Evolutionary conservation across 2,329 filamentous ascomycete genomes (phyloP).

Genomic region (Penicillium fuscoglaucum): DNA sequence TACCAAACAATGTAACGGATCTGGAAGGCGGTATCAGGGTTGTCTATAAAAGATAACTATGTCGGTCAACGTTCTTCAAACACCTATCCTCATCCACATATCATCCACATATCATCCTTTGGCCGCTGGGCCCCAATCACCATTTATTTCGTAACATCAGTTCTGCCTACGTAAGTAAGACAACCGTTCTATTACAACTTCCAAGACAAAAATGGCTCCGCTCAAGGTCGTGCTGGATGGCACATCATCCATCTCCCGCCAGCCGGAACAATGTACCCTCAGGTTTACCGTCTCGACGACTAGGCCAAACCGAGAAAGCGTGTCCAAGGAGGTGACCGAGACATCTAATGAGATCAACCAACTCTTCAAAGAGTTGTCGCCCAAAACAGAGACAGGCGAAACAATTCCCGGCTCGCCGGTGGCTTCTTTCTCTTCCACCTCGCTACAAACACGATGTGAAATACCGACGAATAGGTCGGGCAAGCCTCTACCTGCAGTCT

Average conservation of each 20-base stretch:
- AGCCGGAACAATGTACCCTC: constrained; percentile 19
- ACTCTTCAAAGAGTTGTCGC: constrained; percentile 14
- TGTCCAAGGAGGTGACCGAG: constrained; percentile 14
- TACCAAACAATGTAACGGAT: too few relatives aligned
- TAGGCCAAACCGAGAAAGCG: constrained; percentile 8
- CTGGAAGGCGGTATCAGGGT: too few relatives aligned
- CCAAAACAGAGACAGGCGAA: constrained; percentile 7
- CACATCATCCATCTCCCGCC: constrained; percentile 14
- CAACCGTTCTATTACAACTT: too few relatives aligned
- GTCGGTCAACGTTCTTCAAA: too few relatives aligned
- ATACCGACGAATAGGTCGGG: too few relatives aligned
- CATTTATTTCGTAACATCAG: too few relatives aligned
- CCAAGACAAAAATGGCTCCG: constrained; percentile 15
- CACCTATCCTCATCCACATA: too few relatives aligned
- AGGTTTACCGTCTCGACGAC: constrained; percentile 8
- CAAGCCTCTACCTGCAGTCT: too few relatives aligned
- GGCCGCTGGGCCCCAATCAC: too few relatives aligned
- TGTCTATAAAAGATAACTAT: too few relatives aligned
- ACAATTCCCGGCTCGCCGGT: constrained; percentile 21
- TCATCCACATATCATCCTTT: too few relatives aligned
- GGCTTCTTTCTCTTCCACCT: constrained; percentile 16
- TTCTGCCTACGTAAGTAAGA: background rate
- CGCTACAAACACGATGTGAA: too few relatives aligned
- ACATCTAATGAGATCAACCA: constrained; percentile 13
- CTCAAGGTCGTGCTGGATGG: constrained; percentile 18